Evolutionary conservation across 1,139 yeast species (phyloP), one percentile per base, ranked within the genome.

Genomic region (Pichia sp.): DNA sequence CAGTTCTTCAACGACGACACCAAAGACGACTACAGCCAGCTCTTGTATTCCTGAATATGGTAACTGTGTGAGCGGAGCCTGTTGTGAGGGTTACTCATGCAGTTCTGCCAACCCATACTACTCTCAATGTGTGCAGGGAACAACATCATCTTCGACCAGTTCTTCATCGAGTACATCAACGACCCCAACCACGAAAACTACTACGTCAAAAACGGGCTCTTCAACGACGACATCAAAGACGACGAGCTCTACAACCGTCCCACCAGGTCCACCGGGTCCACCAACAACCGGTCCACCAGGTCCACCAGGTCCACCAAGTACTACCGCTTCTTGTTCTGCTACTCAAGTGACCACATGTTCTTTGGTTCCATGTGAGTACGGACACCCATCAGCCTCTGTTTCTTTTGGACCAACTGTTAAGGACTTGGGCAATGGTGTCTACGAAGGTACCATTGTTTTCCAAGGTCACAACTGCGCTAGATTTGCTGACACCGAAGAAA

Each of bases 381-480:
- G n/a, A n/a, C n/a, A n/a, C n/a, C n/a, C n/a, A n/a, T n/a, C n/a
- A n/a, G n/a, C n/a, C n/a, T n/a, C n/a, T n/a, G n/a, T n/a, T n/a
- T n/a, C n/a, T n/a, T n/a, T n/a, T n/a, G n/a, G n/a, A n/a, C n/a
- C n/a, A n/a, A n/a, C n/a, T n/a, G n/a, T n/a, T n/a, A n/a, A n/a
- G n/a, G n/a, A n/a, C n/a, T n/a, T n/a, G n/a, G n/a, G n/a, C n/a
- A n/a, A n/a, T n/a, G n/a, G 62, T 53, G 54, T 56, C 4, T 66
- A 64, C 52, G 61, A 63, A 38, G 62, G 66, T 32, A 66, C 70
- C 1, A 57, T 70, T 29, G 58, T 59, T 40, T 69, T 68, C 16
- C 44, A 53, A 13, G 68, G 68, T 47, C 55, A 49, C 1, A 56
- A 57, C 31, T 57, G 62, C 26, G 53, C 61, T 5, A 60, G 58